phyloP scores from a whole-genome alignment of 768 basidiomycete genomes.

The Xanthoconium purpureum region DNA sequence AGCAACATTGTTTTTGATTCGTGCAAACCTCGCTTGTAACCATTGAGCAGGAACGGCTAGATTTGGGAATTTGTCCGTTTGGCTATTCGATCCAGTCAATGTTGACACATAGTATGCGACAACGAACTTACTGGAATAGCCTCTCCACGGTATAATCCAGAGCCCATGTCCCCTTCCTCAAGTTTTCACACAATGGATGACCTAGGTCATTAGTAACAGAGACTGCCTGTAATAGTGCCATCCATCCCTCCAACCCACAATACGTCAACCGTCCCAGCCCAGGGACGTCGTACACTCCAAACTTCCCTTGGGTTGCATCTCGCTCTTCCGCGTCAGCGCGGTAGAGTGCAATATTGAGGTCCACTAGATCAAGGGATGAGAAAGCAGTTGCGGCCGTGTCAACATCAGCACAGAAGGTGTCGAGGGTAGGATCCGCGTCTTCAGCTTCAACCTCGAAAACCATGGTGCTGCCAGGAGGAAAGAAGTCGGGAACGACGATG shows the following conservation, averaged over 20 bases:
- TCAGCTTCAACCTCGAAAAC: slow-evolving; percentile 85
- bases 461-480: slow-evolving; percentile 96
- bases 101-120: slow-evolving; percentile 2
- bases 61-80: slow-evolving; percentile 60
- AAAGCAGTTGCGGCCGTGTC: slow-evolving; percentile 76
- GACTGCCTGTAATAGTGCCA: slow-evolving; percentile 80
- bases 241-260: slow-evolving; percentile 97
- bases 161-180: slow-evolving; percentile 89
- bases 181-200: slow-evolving; percentile 83
- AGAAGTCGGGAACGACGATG: slow-evolving; percentile 79
- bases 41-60: slow-evolving; percentile 72
- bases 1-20: slow-evolving; percentile 69
- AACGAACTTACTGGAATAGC: slow-evolving; percentile 58
- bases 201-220: slow-evolving; percentile 92
- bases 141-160: slow-evolving; percentile 81
- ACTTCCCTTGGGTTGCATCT: slow-evolving; percentile 78
- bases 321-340: slow-evolving; percentile 89
- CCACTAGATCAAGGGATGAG: slow-evolving; percentile 70
- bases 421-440: slow-evolving; percentile 67
- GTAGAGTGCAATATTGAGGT: slow-evolving; percentile 85
- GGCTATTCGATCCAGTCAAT: slow-evolving; percentile 38
- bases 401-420: slow-evolving; percentile 66
- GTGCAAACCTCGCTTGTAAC: slow-evolving; percentile 86
- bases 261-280: slow-evolving; percentile 73
- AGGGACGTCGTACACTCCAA: slow-evolving; percentile 82